Evolutionary conservation across 148 eudicot species (phyloP).

Genomic region (Fagopyrum tataricum): DNA sequence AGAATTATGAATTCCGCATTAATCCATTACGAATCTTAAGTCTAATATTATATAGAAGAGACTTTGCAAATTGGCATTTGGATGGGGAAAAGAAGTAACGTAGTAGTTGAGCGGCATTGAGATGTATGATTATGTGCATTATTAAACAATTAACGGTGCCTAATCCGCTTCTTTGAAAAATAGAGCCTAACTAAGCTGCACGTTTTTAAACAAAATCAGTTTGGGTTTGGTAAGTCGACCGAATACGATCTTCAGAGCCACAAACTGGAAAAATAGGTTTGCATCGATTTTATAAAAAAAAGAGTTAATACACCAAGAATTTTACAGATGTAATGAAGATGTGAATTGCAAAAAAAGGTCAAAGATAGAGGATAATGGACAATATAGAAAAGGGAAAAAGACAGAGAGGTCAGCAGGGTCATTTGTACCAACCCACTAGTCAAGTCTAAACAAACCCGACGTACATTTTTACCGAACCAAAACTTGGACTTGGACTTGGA

Average conservation of each 20-base stretch:
- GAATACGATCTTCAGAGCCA: no score
- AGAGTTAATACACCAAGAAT: background rate
- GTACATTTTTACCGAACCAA: background rate
- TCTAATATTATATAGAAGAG: background rate
- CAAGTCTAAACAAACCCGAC: background rate
- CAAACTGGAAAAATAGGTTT: no score
- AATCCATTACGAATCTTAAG: background rate
- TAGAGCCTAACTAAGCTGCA: background rate
- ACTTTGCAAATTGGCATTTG: background rate
- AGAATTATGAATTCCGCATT: background rate
- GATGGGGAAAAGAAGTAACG: background rate
- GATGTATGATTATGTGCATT: background rate
- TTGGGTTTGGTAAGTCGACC: no score
- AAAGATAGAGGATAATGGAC: background rate
- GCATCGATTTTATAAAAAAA: no score
- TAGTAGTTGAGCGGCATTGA: conserved; percentile 9
- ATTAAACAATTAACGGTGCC: background rate
- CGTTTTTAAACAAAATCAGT: no score
- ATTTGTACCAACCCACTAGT: background rate
- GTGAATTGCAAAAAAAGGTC: background rate
- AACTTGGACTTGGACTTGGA: background rate
- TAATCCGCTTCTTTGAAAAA: background rate
- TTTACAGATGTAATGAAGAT: background rate
- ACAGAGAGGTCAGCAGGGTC: background rate
- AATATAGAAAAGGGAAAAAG: background rate